These are phyloP conservation scores for Cornus kousa DNA, from an alignment of 148 eudicot genomes.

Conservation along the genomic window DNA sequence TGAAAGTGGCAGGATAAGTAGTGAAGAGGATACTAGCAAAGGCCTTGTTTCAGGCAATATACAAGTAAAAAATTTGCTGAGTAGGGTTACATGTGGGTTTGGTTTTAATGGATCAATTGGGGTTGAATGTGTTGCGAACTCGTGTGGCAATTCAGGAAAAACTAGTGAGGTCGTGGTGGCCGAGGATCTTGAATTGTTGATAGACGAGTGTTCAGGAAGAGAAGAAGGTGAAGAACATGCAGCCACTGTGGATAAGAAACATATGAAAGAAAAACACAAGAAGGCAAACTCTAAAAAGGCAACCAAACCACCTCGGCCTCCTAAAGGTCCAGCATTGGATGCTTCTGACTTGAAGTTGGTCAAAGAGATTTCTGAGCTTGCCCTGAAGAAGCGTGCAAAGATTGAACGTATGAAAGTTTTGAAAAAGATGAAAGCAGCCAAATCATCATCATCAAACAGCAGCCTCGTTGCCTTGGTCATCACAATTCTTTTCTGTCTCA, in stretches of 20 bases:
- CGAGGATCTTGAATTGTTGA: conserved; percentile 29
- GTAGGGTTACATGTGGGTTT: conserved; percentile 29
- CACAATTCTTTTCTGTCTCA: conserved; percentile 50
- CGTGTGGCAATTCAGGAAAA: conserved; percentile 15
- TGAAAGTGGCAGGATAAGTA: conserved; percentile 51
- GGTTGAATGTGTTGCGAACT: conserved; percentile 24
- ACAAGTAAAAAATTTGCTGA: conserved; percentile 30
- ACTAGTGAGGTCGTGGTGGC: conserved; percentile 10
- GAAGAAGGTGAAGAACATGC: conserved; percentile 33
- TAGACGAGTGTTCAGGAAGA: conserved; percentile 28
- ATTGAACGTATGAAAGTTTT: conserved; percentile 52
- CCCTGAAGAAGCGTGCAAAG: conserved; percentile 67
- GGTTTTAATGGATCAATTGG: conserved; percentile 28
- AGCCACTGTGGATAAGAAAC: conserved; percentile 40
- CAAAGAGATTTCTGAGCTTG: conserved; percentile 58
- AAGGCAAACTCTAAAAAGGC: conserved; percentile 44
- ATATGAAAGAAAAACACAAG: conserved; percentile 40
- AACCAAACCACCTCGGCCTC: conserved; percentile 80
- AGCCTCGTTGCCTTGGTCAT: conserved; percentile 47
- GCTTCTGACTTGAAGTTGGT: conserved; percentile 56
- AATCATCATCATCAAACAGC: conserved; percentile 34
- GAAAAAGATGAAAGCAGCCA: conserved; percentile 59
- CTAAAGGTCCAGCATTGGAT: conserved; percentile 62
- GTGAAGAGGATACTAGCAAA: conserved; percentile 37
- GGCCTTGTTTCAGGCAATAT: conserved; percentile 23